These are phyloP conservation scores for Euphorbia lathyris DNA, from an alignment of 345 rosid genomes.

Conservation along the genomic window DNA sequence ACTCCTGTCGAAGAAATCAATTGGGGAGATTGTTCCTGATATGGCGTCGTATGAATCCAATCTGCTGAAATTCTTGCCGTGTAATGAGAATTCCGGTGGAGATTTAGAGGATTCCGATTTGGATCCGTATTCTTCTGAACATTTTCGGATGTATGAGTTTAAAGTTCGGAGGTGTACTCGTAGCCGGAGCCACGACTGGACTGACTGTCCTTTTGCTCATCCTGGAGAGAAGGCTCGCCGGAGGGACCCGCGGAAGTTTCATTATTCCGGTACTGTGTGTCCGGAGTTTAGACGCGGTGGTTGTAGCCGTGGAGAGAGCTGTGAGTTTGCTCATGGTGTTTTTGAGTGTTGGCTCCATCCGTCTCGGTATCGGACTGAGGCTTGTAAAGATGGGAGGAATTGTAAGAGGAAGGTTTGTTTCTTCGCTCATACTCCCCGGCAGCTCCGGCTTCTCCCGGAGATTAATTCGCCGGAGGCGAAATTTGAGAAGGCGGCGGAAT, in stretches of 20 bases:
- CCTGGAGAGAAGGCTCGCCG: conserved; percentile 89
- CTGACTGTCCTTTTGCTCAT: conserved; percentile 90
- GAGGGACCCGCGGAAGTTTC: conserved; percentile 64
- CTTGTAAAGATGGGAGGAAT: conserved; percentile 26
- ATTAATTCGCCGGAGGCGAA: background rate
- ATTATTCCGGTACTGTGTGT: conserved; percentile 67
- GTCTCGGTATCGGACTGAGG: conserved; percentile 29
- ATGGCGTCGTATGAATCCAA: conserved; percentile 8
- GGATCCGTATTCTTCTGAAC: conserved; percentile 64
- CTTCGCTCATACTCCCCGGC: conserved; percentile 25
- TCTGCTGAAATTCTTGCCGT: conserved; percentile 41
- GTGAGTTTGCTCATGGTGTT: conserved; percentile 26
- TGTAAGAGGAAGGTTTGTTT: conserved; percentile 28
- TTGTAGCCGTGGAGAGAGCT: conserved; percentile 23
- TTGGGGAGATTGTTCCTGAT: background rate
- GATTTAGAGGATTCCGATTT: conserved; percentile 30
- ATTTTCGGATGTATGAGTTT: conserved; percentile 91
- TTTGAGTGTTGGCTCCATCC: conserved; percentile 31
- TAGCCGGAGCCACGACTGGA: conserved; percentile 96
- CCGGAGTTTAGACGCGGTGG: conserved; percentile 55
- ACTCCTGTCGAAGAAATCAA: conserved; percentile 34
- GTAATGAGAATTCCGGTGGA: conserved; percentile 10
- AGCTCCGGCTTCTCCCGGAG: conserved; percentile 21
- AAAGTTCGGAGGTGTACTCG: conserved; percentile 86
- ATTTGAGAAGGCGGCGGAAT: no score